Percentiles rank a stretch among this genome's conserved stretches.
Conservation (phyloP, 805 yeast genomes). For the Kazachstania bromeliacearum region DNA sequence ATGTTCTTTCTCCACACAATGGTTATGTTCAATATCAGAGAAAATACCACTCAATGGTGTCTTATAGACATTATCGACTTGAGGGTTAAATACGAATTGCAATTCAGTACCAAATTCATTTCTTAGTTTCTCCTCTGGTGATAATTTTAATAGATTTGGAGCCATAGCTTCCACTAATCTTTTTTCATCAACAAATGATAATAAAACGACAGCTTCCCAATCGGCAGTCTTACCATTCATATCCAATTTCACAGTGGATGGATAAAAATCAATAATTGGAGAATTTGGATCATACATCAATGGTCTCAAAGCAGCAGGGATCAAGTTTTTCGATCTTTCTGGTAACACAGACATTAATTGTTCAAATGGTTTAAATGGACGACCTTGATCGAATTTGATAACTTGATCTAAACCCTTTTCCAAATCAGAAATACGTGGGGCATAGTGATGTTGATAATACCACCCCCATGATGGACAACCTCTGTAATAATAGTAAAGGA, state of each 20-base stretch:
- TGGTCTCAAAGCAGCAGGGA: constrained; percentile 69
- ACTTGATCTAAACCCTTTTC: constrained; percentile 57
- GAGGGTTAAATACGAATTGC: constrained; percentile 66
- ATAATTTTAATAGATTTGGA: constrained; percentile 51
- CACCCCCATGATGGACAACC: constrained; percentile 96
- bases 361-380: constrained; percentile 86
- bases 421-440: constrained; percentile 90
- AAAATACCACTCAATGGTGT: constrained; percentile 74
- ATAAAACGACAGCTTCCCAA: constrained; percentile 95
- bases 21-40: constrained; percentile 68
- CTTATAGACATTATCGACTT: constrained; percentile 52
- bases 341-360: constrained; percentile 97
- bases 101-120: constrained; percentile 68
- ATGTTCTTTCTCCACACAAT: constrained; percentile 57
- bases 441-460: constrained; percentile 83
- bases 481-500: constrained; percentile 75
- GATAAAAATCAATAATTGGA: constrained; percentile 86
- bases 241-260: constrained; percentile 78
- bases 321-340: constrained; percentile 71
- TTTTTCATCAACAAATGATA: constrained; percentile 82
- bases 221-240: constrained; percentile 90
- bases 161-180: constrained; percentile 64
- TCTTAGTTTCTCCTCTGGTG: constrained; percentile 62
- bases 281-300: constrained; percentile 81
- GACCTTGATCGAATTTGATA: constrained; percentile 56